Percentiles rank a stretch among this genome's conserved stretches.
These are phyloP conservation scores for Blastomyces gilchristii DNA, from an alignment of 2,329 filamentous ascomycete species.

Conservation along the genomic window DNA sequence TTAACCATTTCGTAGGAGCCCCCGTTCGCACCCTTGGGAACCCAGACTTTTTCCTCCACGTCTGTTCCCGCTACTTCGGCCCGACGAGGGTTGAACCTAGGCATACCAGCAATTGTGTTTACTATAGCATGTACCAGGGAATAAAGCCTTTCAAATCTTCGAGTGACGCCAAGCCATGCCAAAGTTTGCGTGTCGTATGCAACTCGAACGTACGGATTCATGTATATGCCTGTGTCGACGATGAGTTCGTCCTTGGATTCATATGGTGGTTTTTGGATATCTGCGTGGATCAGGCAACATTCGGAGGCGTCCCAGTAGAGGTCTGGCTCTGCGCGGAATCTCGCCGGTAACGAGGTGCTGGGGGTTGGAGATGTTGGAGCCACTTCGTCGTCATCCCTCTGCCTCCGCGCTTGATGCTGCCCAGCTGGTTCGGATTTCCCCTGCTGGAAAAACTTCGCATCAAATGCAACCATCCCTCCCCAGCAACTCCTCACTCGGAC, in stretches of 20 bases:
- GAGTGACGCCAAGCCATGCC: constrained; percentile 48
- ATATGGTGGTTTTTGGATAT: constrained; percentile 31
- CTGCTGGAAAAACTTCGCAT: constrained; percentile 37
- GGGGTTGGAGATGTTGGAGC: constrained; percentile 14
- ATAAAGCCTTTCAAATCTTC: constrained; percentile 57
- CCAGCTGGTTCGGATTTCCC: neutral
- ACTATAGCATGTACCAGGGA: constrained; percentile 49
- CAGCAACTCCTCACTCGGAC: constrained; percentile 65
- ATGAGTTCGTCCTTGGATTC: constrained; percentile 23
- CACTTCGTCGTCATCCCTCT: constrained; percentile 7
- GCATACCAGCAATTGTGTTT: constrained; percentile 47
- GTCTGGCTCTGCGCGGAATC: constrained; percentile 51
- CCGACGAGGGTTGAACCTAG: constrained; percentile 51
- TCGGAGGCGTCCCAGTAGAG: constrained; percentile 55
- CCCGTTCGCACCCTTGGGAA: constrained; percentile 22
- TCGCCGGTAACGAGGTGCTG: constrained; percentile 29
- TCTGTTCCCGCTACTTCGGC: constrained; percentile 48
- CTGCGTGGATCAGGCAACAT: constrained; percentile 50
- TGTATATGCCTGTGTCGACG: constrained; percentile 51
- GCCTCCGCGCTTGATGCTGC: neutral
- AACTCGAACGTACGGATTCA: constrained; percentile 66
- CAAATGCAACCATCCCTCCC: constrained; percentile 59
- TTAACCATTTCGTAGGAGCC: constrained; percentile 33
- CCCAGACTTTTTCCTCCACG: constrained; percentile 34
- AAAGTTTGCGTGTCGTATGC: constrained; percentile 53